A percentile compares a stretch with the other conserved stretches of the same genome.
Evolutionary conservation across 2,329 filamentous ascomycete species (phyloP).

Genomic region (Exophiala mesophila): DNA sequence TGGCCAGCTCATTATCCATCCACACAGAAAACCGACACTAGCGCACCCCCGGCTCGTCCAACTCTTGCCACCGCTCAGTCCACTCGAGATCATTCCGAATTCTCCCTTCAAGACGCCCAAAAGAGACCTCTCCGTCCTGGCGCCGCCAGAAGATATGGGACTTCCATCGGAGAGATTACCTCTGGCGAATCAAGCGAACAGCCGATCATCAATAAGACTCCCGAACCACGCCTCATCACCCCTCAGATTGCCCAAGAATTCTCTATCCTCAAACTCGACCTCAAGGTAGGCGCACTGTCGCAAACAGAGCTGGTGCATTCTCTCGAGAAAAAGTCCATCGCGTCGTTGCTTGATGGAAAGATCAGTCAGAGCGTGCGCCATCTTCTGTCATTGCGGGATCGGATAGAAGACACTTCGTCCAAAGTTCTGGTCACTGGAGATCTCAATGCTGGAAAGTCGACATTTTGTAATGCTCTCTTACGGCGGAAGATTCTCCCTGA

Average conservation of each 20-base stretch:
- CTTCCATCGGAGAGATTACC: conserved; percentile 55
- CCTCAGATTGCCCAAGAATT: conserved; percentile 94
- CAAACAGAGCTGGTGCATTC: conserved; percentile 93
- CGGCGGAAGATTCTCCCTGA: conserved; percentile 89
- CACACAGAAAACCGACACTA: conserved; percentile 57
- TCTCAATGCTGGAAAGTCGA: conserved; percentile 95
- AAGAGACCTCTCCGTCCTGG: conserved; percentile 39
- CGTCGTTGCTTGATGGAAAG: conserved; percentile 84
- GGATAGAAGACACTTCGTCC: conserved; percentile 95
- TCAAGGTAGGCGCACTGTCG: conserved; percentile 80
- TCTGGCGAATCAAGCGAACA: conserved; percentile 67
- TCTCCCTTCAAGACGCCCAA: conserved; percentile 30
- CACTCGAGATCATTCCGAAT: conserved; percentile 28
- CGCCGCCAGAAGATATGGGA: conserved; percentile 65
- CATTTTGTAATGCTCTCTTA: conserved; percentile 95
- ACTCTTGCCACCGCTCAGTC: conserved; percentile 35
- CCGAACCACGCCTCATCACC: conserved; percentile 79
- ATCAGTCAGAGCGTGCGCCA: conserved; percentile 92
- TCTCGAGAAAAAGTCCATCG: conserved; percentile 84
- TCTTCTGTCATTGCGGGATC: conserved; percentile 75
- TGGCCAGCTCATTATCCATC: conserved; percentile 97
- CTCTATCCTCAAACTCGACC: conserved; percentile 87
- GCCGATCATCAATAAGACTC: conserved; percentile 55
- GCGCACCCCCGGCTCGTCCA: conserved; percentile 32
- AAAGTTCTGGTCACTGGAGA: conserved; percentile 96